Conservation (phyloP, 2,329 filamentous ascomycete species). For the Aureobasidium sp. region DNA sequence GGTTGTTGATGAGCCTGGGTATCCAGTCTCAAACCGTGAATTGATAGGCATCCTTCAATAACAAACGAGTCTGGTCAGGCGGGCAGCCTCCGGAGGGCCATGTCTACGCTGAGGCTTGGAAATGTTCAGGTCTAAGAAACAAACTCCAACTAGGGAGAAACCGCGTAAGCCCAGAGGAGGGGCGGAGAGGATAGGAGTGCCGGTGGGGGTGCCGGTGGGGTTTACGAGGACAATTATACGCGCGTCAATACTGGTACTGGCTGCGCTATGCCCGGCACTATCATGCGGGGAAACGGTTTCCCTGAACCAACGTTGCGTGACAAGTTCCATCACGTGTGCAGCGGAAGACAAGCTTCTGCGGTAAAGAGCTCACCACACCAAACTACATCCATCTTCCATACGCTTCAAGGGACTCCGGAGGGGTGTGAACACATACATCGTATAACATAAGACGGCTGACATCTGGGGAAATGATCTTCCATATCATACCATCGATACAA, state of each 20-base stretch:
- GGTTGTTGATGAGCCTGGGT: too few relatives aligned
- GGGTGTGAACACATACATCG: neutral
- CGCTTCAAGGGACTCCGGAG: neutral
- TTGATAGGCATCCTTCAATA: too few relatives aligned
- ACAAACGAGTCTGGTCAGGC: neutral
- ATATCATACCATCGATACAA: neutral
- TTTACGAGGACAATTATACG: neutral
- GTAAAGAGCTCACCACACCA: neutral
- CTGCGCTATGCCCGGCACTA: neutral
- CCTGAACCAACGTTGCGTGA: neutral
- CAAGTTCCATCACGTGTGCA: neutral
- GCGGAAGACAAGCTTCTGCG: neutral
- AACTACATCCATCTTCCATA: neutral
- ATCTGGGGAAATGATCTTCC: conserved; percentile 1
- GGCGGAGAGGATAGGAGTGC: neutral
- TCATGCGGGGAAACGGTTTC: conserved; percentile 3
- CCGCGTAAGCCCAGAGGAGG: too few relatives aligned
- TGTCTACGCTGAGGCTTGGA: too few relatives aligned
- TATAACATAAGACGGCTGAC: neutral
- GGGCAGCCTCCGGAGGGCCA: neutral
- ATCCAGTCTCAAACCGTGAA: too few relatives aligned
- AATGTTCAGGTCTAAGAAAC: too few relatives aligned
- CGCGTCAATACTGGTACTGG: neutral
- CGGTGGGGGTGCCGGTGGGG: neutral
- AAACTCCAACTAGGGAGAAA: too few relatives aligned